These are phyloP conservation scores for Kuraishia cidri DNA, from an alignment of 805 yeast genomes.

Conservation along the genomic window DNA sequence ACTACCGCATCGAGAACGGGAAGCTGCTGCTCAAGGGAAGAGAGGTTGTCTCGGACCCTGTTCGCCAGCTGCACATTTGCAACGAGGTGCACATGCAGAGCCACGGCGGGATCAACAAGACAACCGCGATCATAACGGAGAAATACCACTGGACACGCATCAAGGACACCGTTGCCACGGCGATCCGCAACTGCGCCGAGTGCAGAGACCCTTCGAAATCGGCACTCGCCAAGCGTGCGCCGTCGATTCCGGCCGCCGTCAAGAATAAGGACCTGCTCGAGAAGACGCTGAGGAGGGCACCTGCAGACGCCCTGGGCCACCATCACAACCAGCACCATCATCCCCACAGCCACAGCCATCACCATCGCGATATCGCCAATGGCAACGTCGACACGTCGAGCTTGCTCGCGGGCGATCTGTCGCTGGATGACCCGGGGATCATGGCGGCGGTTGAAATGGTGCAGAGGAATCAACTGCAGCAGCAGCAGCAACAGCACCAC, in stretches of 20 bases:
- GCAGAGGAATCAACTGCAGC: slow-evolving; percentile 19
- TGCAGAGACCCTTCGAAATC: slow-evolving; percentile 43
- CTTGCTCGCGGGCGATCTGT: slow-evolving; percentile 28
- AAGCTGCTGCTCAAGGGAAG: slow-evolving; percentile 67
- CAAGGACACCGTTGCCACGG: slow-evolving; percentile 77
- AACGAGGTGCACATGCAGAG: slow-evolving; percentile 55
- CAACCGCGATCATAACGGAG: slow-evolving; percentile 70
- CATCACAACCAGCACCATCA: slow-evolving; percentile 8
- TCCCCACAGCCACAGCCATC: slow-evolving; percentile 3
- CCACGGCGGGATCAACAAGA: slow-evolving; percentile 86
- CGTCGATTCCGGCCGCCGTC: slow-evolving; percentile 6
- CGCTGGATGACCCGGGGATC: slow-evolving; percentile 26
- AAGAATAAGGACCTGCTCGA: slow-evolving; percentile 7
- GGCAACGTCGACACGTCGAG: slow-evolving; percentile 17
- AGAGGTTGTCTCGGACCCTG: slow-evolving; percentile 77
- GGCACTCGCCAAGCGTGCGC: slow-evolving; percentile 11
- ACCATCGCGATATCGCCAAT: slow-evolving; percentile 7
- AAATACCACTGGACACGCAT: slow-evolving; percentile 88
- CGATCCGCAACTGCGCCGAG: slow-evolving; percentile 64
- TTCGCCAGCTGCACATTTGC: slow-evolving; percentile 67
- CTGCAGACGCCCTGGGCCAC: slow-evolving; percentile 8
- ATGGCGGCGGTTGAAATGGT: slow-evolving; percentile 57
- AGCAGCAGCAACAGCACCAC: slow-evolving; percentile 7
- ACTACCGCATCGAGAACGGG: slow-evolving; percentile 64
- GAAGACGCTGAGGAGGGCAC: slow-evolving; percentile 9